Conservation (phyloP, 306 rosid species). For the Cucurbita ficifolia region DNA sequence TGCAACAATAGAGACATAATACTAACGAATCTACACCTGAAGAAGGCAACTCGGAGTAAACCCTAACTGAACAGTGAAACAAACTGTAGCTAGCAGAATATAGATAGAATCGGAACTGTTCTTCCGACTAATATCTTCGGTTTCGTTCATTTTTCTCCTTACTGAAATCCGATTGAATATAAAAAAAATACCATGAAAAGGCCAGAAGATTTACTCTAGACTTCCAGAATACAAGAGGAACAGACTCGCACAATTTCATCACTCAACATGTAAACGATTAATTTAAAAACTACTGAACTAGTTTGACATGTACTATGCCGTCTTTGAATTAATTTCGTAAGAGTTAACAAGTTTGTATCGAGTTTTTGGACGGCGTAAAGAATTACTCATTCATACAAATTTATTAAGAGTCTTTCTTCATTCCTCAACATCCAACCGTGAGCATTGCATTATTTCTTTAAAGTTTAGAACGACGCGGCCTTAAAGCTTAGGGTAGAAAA, state of each 20-base stretch:
- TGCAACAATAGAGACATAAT: not conserved
- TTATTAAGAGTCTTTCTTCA: not conserved
- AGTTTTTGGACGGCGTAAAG: not conserved
- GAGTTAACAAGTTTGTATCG: not conserved
- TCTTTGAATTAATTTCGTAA: not conserved
- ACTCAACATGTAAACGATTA: not conserved
- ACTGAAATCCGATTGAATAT: not conserved
- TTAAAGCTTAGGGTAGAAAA: not conserved
- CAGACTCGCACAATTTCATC: not conserved
- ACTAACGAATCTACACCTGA: not conserved
- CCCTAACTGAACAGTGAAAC: not conserved
- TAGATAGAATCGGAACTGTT: not conserved
- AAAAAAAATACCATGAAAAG: not conserved
- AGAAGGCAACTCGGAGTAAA: not conserved
- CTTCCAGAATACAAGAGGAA: not conserved
- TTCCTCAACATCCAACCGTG: conserved; percentile 13
- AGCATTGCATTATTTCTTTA: not conserved
- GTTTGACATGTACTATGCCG: not conserved
- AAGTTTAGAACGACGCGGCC: not conserved
- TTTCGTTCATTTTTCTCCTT: not conserved
- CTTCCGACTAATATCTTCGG: not conserved
- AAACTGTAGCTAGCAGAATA: not conserved
- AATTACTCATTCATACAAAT: not conserved
- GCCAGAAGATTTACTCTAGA: not conserved
- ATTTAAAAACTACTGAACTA: not conserved